phyloP scores from a whole-genome alignment of 225 moss, liverwort and hornwort species.

The Asterella californica region DNA sequence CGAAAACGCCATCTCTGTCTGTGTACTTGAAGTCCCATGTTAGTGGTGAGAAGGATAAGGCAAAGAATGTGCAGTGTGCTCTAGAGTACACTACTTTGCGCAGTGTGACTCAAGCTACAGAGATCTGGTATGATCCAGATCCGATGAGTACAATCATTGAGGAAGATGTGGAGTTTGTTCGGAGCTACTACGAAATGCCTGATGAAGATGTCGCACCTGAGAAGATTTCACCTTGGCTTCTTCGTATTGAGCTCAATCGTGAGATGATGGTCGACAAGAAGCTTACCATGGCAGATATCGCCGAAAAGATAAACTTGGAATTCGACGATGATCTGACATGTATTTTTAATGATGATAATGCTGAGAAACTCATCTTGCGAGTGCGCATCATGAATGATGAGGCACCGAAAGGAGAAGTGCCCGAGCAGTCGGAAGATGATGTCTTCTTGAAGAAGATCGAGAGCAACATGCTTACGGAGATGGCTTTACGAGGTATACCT shows the following conservation, averaged over 20 bases:
- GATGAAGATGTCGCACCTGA: conserved; percentile 98
- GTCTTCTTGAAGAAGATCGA: conserved; percentile 98
- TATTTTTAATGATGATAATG: conserved; percentile 96
- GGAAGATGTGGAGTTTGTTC: conserved; percentile 94
- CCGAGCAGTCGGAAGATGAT: conserved; percentile 96
- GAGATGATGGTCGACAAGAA: conserved; percentile 99
- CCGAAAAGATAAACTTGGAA: conserved; percentile 94
- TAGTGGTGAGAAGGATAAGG: conserved; percentile 86
- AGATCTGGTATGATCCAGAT: conserved; percentile 99
- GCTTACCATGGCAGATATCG: conserved; percentile 97
- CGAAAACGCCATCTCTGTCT: conserved; percentile 89
- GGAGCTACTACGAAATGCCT: conserved; percentile 95
- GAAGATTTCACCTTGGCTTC: conserved; percentile 94
- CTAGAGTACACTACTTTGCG: conserved; percentile 90
- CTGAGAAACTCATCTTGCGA: conserved; percentile 93
- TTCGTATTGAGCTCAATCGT: conserved; percentile 90
- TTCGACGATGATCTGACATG: conserved; percentile 97
- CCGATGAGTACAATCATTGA: conserved; percentile 97
- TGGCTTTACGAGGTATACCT: conserved; percentile 91
- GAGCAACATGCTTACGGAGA: conserved; percentile 99
- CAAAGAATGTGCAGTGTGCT: conserved; percentile 95
- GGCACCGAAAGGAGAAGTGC: conserved; percentile 80
- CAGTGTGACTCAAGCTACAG: conserved; percentile 93
- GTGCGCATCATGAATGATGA: conserved; percentile 99
- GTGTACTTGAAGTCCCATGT: conserved; percentile 75